Evolutionary conservation across 768 basidiomycete species (phyloP), one percentile per base, ranked within the genome.

Genomic region (Lactifluus echinatus): DNA sequence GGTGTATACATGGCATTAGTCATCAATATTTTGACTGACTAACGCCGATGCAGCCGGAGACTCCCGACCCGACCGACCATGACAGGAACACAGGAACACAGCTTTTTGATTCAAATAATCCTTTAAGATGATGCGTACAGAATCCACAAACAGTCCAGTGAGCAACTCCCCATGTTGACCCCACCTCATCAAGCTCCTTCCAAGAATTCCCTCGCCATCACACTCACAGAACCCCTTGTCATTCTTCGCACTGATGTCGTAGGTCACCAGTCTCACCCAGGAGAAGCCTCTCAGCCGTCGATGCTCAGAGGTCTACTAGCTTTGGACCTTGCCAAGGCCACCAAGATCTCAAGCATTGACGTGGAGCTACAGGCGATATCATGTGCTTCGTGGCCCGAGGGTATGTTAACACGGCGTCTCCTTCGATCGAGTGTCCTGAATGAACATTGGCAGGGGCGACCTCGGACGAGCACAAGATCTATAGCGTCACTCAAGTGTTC

Each of bases 281-380:
- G 70, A 64, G 49, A 72, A 66, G 2, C 24, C 33, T 70, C 73
- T 58, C 73, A 71, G 3, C 81, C 84, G 0, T 79, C 84, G 17
- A 71, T 84, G 65, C 72, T 89, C 12, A 73, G 87, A 47, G 87
- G 87, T 10, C 70, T 88, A 4, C 74, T 89, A 55, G 81, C 79
- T 1, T 72, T 89, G 56, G 75, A 73, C 14, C 71, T 88, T 39
- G 73, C 74, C 29, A 95, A 95, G 68, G 83, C 93, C 0, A 93
- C 83, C 52, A 84, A 84, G 68, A 84, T 99, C 63, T 84, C 87
- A 31, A 87, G 84, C 65, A 93, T 99, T 56, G 85, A 85, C 54
- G 75, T 96, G 37, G 82, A 85, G 67, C 72, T 99, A 21, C 75
- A 83, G 44, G 93, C 89, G 2, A 85, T 76, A 57, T 76, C 84